These are phyloP conservation scores for Aspergillus luchuensis DNA, from an alignment of 2,329 filamentous ascomycete species.

Conservation along the genomic window DNA sequence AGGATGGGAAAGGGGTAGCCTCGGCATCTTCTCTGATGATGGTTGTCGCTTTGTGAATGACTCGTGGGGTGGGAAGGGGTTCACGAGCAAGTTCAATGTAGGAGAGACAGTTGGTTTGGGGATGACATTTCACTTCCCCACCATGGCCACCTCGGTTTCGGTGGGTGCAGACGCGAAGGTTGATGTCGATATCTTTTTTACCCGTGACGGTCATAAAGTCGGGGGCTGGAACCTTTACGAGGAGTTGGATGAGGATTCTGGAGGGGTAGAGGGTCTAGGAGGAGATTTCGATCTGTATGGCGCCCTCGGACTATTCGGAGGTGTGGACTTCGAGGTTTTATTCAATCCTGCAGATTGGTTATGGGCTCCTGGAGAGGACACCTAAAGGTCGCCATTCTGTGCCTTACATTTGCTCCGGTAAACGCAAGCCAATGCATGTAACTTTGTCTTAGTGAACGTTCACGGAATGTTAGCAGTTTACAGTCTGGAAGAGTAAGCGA, in stretches of 20 bases:
- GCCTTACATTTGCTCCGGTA: background rate
- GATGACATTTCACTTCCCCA: conserved; percentile 53
- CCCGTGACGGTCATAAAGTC: conserved; percentile 55
- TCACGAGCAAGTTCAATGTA: conserved; percentile 54
- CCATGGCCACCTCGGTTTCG: conserved; percentile 33
- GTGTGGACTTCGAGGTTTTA: conserved; percentile 61
- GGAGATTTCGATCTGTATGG: conserved; percentile 65
- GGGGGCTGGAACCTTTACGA: conserved; percentile 63
- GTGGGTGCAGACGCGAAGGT: conserved; percentile 29
- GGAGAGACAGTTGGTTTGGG: conserved; percentile 63
- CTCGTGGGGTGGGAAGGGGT: conserved; percentile 60
- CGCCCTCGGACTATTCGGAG: conserved; percentile 63
- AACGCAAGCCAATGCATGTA: background rate
- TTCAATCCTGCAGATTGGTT: conserved; percentile 54
- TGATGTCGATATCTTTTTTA: conserved; percentile 60
- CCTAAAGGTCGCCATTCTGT: background rate
- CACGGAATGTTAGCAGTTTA: too few relatives aligned
- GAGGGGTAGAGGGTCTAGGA: conserved; percentile 67
- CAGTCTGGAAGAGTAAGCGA: too few relatives aligned
- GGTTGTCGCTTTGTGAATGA: conserved; percentile 65
- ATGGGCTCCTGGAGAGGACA: conserved; percentile 32
- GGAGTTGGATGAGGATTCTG: conserved; percentile 57
- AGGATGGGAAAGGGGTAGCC: conserved; percentile 63
- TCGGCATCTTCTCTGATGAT: conserved; percentile 65
- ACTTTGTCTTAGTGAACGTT: background rate